Conservation (phyloP, 2,329 filamentous ascomycete species). For the Stagonosporopsis chrysanthemi region DNA sequence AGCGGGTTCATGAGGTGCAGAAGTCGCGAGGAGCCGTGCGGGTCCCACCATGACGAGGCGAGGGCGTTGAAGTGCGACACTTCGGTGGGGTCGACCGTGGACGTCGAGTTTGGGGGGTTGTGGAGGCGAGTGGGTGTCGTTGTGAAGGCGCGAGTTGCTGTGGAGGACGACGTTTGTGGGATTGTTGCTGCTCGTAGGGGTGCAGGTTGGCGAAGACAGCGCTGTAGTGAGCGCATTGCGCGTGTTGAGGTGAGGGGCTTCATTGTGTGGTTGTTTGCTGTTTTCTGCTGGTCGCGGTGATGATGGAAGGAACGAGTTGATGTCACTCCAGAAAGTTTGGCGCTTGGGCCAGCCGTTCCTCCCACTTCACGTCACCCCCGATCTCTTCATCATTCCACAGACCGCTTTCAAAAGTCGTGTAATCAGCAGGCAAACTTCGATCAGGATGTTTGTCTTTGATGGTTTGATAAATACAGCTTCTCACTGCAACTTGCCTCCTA, state of each 20-base stretch:
- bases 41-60: conserved; percentile 96
- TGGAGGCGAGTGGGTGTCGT: conserved; percentile 23
- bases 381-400: no score
- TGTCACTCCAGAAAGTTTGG: conserved; percentile 16
- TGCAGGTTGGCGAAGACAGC: conserved; percentile 5
- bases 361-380: no score
- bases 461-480: no score
- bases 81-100: conserved; percentile 77
- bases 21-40: conserved; percentile 87
- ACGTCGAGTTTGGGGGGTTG: conserved; percentile 22
- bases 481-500: no score
- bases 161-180: neutral
- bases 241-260: conserved; percentile 14
- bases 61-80: conserved; percentile 94
- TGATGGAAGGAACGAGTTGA: conserved; percentile 9
- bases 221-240: conserved; percentile 22
- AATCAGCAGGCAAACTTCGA: no score
- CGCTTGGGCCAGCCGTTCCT: conserved; percentile 7
- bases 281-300: neutral
- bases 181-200: neutral
- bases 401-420: no score
- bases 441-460: no score
- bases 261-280: conserved; percentile 13
- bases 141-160: conserved; percentile 25
- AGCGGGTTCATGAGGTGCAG: conserved; percentile 98